phyloP scores from a whole-genome alignment of 441 rosid species.

The Breynia disticha region DNA sequence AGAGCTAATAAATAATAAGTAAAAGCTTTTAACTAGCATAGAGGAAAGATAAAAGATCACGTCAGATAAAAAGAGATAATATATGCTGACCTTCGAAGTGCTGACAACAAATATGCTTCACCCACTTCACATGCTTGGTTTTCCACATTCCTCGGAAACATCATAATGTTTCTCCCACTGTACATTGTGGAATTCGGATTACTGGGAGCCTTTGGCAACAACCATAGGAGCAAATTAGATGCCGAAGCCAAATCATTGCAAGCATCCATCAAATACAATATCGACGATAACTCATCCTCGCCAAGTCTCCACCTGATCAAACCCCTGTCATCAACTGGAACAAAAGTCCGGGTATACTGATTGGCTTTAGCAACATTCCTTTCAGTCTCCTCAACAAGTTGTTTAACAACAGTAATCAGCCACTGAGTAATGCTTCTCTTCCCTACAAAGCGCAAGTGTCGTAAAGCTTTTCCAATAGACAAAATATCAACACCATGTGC shows the following conservation, averaged over 20 bases:
- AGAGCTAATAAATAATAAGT: background rate
- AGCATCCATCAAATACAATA: slow-evolving; percentile 74
- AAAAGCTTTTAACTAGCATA: too few relatives aligned
- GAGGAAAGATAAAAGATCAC: too few relatives aligned
- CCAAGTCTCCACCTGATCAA: slow-evolving; percentile 78
- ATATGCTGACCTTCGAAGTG: slow-evolving; percentile 64
- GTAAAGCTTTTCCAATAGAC: slow-evolving; percentile 70
- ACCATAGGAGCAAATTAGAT: slow-evolving; percentile 78
- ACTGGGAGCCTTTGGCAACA: slow-evolving; percentile 70
- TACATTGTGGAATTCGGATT: slow-evolving; percentile 52
- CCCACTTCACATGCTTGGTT: slow-evolving; percentile 70
- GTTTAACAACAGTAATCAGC: slow-evolving; percentile 62
- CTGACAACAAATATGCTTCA: slow-evolving; percentile 74
- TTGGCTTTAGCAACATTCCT: slow-evolving; percentile 50
- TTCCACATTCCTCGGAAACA: slow-evolving; percentile 58
- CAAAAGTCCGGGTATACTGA: slow-evolving; percentile 47
- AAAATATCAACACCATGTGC: slow-evolving; percentile 46
- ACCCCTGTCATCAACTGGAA: slow-evolving; percentile 58
- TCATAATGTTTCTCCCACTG: slow-evolving; percentile 57
- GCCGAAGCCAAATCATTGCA: slow-evolving; percentile 73
- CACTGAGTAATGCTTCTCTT: slow-evolving; percentile 72
- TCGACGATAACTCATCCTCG: slow-evolving; percentile 76
- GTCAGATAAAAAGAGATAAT: background rate
- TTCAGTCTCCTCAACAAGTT: slow-evolving; percentile 80
- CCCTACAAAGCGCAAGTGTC: slow-evolving; percentile 67